Base-by-base conservation (phyloP, 805 yeast genomes). In the Metahyphopichia silvanorum region DNA sequence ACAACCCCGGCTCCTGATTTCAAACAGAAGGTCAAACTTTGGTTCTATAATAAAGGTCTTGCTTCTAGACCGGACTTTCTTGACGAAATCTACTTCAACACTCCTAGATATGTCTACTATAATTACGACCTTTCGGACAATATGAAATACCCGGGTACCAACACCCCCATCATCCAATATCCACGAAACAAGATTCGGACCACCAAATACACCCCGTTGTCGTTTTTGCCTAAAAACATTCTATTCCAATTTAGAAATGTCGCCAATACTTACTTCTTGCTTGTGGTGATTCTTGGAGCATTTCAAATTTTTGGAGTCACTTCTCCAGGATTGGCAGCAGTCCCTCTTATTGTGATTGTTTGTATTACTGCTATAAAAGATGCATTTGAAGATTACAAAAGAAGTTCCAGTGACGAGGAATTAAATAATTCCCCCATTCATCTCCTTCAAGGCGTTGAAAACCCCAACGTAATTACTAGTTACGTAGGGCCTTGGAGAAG, bases 311-410 rank as follows among this genome's bases (percentile, higher is more conserved):
- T 84, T 52, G 94, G 94, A 29, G 88, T 82, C 14, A 69, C 75
- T 20, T 68, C 67, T 38, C 88, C 93, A 1, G 91, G 78, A 2
- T 63, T 84, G 48, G 82, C 84, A 14, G 85, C 88, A 2, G 89
- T 83, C 21, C 94, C 94, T 3, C 73, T 84, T 51, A 81, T 83
- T 53, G 89, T 84, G 35, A 83, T 84, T 63, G 88, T 84, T 13
- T 66, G 69, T 34, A 63, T 84, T 42, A 84, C 93, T 2, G 89
- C 87, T 4, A 51, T 79, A 41, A 81, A 82, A 49, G 93, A 85
- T 57, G 89, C 82, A 0, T 66, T 84, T 44, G 94, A 84, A 57
- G 94, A 84, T 55, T 80, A 75, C 42, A 68, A 84, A 37, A 70
- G 94, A 46, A 73, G 75, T 2, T 46, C 66, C 2, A 74, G 78